A percentile compares a stretch with the other conserved stretches of the same genome.
These are phyloP conservation scores for Domatiomyces globalis DNA, from an alignment of 2,329 filamentous ascomycete genomes.

Conservation along the genomic window DNA sequence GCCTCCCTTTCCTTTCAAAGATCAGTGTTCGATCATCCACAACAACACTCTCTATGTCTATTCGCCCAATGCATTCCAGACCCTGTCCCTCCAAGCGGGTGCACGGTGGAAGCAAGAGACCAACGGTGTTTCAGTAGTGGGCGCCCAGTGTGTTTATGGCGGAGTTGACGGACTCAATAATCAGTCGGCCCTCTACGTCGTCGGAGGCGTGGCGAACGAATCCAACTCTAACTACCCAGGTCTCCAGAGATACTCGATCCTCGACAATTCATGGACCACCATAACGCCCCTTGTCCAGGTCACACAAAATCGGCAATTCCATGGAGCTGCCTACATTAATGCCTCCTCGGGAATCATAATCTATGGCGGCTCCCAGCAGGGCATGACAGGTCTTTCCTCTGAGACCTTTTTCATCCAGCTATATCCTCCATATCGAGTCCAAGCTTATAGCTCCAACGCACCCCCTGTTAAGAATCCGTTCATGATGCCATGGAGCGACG, in stretches of 20 bases:
- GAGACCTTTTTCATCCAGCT: constrained; percentile 63
- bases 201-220: constrained; percentile 53
- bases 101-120: constrained; percentile 56
- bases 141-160: constrained; percentile 62
- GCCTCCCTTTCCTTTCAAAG: constrained; percentile 54
- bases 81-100: constrained; percentile 52
- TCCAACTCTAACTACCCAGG: constrained; percentile 50
- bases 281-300: constrained; percentile 37
- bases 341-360: constrained; percentile 58
- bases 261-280: constrained; percentile 43
- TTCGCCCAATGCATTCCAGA: constrained; percentile 59
- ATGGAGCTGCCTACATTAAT: constrained; percentile 62
- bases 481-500: constrained; percentile 58
- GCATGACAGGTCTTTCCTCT: constrained; percentile 44
- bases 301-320: constrained; percentile 56
- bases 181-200: constrained; percentile 57
- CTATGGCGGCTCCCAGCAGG: constrained; percentile 61
- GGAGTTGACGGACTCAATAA: constrained; percentile 42
- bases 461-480: constrained; percentile 55
- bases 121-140: constrained; percentile 56
- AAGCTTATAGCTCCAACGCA: constrained; percentile 44
- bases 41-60: constrained; percentile 76
- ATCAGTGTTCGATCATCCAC: constrained; percentile 69
- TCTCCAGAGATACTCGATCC: constrained; percentile 54
- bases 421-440: constrained; percentile 48